A percentile compares a stretch with the other conserved stretches of the same genome.
These are phyloP conservation scores for Craspedostauros australis DNA, from an alignment of 108 stramenopile species.

Conservation along the genomic window DNA sequence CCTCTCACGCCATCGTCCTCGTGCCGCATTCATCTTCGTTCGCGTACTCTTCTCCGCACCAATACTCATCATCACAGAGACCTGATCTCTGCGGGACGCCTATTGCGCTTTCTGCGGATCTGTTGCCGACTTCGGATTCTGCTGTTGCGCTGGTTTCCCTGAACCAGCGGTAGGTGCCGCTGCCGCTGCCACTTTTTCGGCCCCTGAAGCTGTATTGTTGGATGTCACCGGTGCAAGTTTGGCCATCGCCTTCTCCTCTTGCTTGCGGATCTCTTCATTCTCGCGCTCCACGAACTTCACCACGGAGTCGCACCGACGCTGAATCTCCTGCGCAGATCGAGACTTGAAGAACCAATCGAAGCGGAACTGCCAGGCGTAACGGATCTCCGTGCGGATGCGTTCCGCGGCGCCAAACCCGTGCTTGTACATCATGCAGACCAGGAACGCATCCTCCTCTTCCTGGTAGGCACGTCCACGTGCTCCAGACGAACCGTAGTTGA, in stretches of 20 bases:
- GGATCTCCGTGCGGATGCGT: slow-evolving; percentile 89
- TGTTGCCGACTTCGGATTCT: too few species aligned
- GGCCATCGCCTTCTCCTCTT: slow-evolving; percentile 44
- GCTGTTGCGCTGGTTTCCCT: too few species aligned
- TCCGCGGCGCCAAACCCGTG: slow-evolving; percentile 93
- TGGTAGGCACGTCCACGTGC: slow-evolving; percentile 63
- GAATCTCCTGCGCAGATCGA: slow-evolving; percentile 87
- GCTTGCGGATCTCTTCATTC: slow-evolving; percentile 63
- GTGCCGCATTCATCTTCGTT: too few species aligned
- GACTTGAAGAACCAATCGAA: slow-evolving; percentile 99
- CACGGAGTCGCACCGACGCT: slow-evolving; percentile 81
- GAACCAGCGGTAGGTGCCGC: neutral
- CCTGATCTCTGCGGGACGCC: too few species aligned
- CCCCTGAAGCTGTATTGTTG: neutral
- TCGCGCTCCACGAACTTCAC: slow-evolving; percentile 74
- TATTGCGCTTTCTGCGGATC: too few species aligned
- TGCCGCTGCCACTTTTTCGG: neutral
- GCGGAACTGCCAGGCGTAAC: slow-evolving; percentile 92
- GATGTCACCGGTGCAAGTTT: neutral
- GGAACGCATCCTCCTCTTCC: slow-evolving; percentile 95
- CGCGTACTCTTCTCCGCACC: too few species aligned
- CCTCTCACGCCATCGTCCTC: too few species aligned
- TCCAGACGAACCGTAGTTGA: slow-evolving; percentile 61
- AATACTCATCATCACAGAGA: too few species aligned
- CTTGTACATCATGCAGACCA: slow-evolving; percentile 93